Percentiles rank a stretch among this genome's conserved stretches.
phyloP scores from a whole-genome alignment of 2,329 filamentous ascomycete species.

The Fusarium liriodendri region DNA sequence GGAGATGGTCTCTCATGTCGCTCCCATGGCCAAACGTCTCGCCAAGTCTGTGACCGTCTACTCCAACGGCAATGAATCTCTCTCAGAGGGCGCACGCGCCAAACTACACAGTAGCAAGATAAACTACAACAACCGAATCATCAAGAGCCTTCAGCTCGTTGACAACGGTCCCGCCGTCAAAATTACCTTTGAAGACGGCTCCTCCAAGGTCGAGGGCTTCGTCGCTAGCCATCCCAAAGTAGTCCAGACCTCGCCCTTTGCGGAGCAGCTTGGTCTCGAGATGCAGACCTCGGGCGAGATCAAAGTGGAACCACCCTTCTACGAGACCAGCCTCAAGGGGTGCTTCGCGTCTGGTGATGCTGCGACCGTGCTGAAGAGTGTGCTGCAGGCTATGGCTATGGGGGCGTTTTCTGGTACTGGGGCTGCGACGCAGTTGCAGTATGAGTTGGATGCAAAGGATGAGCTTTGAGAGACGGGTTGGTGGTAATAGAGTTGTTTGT shows the following conservation, averaged over 20 bases:
- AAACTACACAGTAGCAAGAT: conserved; percentile 49
- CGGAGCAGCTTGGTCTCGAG: conserved; percentile 57
- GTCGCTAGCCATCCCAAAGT: conserved; percentile 52
- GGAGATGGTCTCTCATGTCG: conserved; percentile 52
- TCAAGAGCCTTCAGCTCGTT: conserved; percentile 46
- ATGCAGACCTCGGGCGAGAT: conserved; percentile 56
- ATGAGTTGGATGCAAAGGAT: conserved; percentile 43
- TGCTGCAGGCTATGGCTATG: conserved; percentile 44
- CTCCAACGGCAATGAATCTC: conserved; percentile 56
- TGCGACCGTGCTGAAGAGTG: conserved; percentile 46
- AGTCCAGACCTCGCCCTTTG: conserved; percentile 55
- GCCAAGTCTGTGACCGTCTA: conserved; percentile 60
- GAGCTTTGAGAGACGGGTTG: conserved; percentile 30
- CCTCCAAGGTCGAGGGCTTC: conserved; percentile 52
- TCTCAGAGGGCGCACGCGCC: conserved; percentile 45
- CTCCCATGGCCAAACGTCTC: conserved; percentile 58
- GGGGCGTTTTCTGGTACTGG: conserved; percentile 45
- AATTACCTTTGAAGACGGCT: conserved; percentile 55
- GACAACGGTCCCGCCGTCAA: conserved; percentile 44
- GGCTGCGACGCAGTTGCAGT: conserved; percentile 41
- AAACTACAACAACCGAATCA: conserved; percentile 50
- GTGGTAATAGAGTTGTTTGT: background rate
- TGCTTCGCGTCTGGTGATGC: conserved; percentile 67
- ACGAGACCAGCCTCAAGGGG: conserved; percentile 61
- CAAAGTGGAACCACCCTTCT: conserved; percentile 56